phyloP scores from a whole-genome alignment of 352 stramenopile species.

The Pythium aphanidermatum region DNA sequence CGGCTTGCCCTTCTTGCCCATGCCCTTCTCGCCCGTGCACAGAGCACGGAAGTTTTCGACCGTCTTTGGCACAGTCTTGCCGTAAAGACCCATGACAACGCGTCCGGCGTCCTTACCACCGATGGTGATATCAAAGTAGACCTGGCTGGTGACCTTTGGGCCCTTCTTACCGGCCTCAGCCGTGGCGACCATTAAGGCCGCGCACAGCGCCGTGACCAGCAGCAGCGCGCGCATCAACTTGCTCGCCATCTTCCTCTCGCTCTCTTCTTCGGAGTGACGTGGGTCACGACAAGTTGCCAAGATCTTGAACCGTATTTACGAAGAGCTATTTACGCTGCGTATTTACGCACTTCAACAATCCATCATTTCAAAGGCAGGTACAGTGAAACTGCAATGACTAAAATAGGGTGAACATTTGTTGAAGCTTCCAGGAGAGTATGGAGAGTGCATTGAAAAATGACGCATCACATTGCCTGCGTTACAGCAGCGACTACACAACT shows the following conservation, averaged over 20 bases:
- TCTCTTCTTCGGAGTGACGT: too few species aligned
- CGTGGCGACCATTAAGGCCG: conserved; percentile 23
- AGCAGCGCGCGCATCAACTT: conserved; percentile 33
- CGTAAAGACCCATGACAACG: conserved; percentile 82
- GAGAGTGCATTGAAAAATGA: too few species aligned
- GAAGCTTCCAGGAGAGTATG: too few species aligned
- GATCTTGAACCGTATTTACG: too few species aligned
- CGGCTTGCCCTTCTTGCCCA: conserved; percentile 91
- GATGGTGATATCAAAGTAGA: conserved; percentile 97
- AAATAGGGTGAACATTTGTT: too few species aligned
- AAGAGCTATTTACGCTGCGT: too few species aligned
- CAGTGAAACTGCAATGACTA: too few species aligned
- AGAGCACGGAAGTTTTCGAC: conserved; percentile 67
- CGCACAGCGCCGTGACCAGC: conserved; percentile 29
- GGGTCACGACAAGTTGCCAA: too few species aligned
- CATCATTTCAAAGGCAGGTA: too few species aligned
- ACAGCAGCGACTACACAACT: too few species aligned
- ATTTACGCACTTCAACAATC: too few species aligned
- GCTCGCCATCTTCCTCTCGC: conserved; percentile 48
- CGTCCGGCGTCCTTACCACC: conserved; percentile 77
- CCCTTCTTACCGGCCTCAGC: conserved; percentile 31
- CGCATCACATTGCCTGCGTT: too few species aligned
- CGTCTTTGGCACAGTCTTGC: conserved; percentile 84
- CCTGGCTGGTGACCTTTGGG: conserved; percentile 85
- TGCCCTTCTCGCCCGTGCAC: conserved; percentile 67